Evolutionary conservation across 192 early-diverging fungal genomes (phyloP), one percentile per base, ranked within the genome.

Genomic region (Coemansia sp.): DNA sequence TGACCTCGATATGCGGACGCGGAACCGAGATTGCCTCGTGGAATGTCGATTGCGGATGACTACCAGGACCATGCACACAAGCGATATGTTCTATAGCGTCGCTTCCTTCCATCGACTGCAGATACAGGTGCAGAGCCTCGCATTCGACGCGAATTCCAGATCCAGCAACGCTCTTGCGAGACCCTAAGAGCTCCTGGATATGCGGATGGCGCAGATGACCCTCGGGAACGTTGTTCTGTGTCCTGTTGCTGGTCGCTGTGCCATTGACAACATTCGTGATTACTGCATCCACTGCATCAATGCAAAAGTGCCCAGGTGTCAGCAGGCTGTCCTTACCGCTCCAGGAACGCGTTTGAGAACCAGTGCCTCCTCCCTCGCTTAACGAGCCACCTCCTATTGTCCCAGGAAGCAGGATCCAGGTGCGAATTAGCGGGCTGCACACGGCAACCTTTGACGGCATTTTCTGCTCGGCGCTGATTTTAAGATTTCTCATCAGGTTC

Each of bases 211-310:
- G 71, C 72, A 77, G 73, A 25, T 83, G 80, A 28, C 75, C 80
- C 14, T 74, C 74, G 5, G 80, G 80, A 16, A 77, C 65, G 16
- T 48, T 54, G 51, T 71, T 62, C 11, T 66, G 66, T 20, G 71
- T 64, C 64, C 74, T 68, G 61, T 68, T 83, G 72, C 80, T 83
- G 18, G 72, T 70, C 7, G 80, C 75, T 7, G 75, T 73, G 68
- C 80, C 80, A 25, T 74, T 83, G 50, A 83, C 75, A 8, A 83
- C 66, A 38, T 83, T 83, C 34, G 80, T 77, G 32, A 83, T 73
- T n/a, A 81, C 79, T 0, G 79, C 79, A 56, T 81, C 79, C 20
- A 81, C 61, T 0, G 70, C 73, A 56, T 81, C 79, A n/a, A 81
- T 66, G 28, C 79, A 76, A 54, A 81, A 81, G 57, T 81, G 79